Evolutionary conservation across 129 eudicot genomes (phyloP).

Genomic region (Chrysanthemum lavandulifolium): DNA sequence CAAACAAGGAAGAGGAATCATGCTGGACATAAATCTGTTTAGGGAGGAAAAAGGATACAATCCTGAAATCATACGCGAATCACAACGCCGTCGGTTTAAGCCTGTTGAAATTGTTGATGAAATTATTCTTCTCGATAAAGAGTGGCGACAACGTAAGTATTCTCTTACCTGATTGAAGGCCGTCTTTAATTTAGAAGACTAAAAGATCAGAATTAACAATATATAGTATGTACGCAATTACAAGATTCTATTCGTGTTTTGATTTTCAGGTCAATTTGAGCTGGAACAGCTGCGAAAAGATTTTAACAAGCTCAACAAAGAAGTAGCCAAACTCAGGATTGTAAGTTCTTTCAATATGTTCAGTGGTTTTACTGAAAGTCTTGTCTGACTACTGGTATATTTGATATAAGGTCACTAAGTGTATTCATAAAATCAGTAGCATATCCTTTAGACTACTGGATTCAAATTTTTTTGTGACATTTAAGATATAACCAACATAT

Average conservation of each 20-base stretch:
- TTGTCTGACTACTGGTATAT: background rate
- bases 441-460: background rate
- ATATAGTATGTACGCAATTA: background rate
- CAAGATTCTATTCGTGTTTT: background rate
- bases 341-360: conserved; percentile 42
- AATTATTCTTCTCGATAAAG: conserved; percentile 73
- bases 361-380: background rate
- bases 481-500: background rate
- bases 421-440: background rate
- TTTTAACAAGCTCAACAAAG: conserved; percentile 66
- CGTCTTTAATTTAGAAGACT: background rate
- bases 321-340: conserved; percentile 68
- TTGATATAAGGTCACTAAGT: background rate
- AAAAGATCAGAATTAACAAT: background rate
- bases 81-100: conserved; percentile 78
- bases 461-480: background rate
- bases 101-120: conserved; percentile 71
- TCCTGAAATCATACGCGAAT: conserved; percentile 83
- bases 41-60: conserved; percentile 77
- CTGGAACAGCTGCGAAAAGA: conserved; percentile 68
- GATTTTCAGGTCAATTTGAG: conserved; percentile 66
- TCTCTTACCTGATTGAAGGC: conserved; percentile 7
- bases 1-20: conserved; percentile 21
- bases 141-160: conserved; percentile 66
- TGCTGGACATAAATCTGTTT: conserved; percentile 68